These are phyloP conservation scores for Eucommia ulmoides DNA, from an alignment of 257 asterid genomes.

Conservation along the genomic window DNA sequence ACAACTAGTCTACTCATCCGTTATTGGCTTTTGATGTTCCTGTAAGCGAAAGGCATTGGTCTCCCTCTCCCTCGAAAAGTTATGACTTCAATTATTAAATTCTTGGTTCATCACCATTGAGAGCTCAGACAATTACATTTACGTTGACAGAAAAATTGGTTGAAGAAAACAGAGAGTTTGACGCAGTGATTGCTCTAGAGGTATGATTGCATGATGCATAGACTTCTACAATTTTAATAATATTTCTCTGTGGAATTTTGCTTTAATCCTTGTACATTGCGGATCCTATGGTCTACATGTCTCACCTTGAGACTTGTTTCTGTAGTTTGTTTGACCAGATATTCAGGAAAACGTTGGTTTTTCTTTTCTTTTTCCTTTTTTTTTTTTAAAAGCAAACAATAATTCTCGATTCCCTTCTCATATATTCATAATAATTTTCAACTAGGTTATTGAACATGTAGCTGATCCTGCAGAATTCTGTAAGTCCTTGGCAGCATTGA, in stretches of 20 bases:
- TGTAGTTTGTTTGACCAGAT: too few species aligned
- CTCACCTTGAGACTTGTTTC: not conserved
- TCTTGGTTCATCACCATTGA: conserved; percentile 7
- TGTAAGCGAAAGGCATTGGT: too few species aligned
- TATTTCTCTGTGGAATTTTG: not conserved
- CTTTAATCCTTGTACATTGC: not conserved
- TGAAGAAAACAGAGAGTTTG: conserved; percentile 70
- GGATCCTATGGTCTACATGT: not conserved
- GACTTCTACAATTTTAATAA: not conserved
- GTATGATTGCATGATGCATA: too few species aligned
- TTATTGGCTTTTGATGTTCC: too few species aligned
- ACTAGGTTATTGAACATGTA: conserved; percentile 93
- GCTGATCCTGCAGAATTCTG: conserved; percentile 84
- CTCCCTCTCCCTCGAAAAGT: too few species aligned
- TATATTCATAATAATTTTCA: not conserved
- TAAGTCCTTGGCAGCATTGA: conserved; percentile 77
- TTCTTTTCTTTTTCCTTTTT: not conserved
- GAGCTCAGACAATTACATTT: conserved; percentile 23
- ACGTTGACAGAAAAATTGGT: conserved; percentile 65
- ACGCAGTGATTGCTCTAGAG: conserved; percentile 89
- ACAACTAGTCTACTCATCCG: too few species aligned
- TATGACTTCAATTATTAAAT: too few species aligned
- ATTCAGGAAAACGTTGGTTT: too few species aligned
- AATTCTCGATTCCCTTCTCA: not conserved
- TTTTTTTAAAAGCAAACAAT: too few species aligned